These are phyloP conservation scores for Spatholobus suberectus DNA, from an alignment of 306 rosid species.

Conservation along the genomic window DNA sequence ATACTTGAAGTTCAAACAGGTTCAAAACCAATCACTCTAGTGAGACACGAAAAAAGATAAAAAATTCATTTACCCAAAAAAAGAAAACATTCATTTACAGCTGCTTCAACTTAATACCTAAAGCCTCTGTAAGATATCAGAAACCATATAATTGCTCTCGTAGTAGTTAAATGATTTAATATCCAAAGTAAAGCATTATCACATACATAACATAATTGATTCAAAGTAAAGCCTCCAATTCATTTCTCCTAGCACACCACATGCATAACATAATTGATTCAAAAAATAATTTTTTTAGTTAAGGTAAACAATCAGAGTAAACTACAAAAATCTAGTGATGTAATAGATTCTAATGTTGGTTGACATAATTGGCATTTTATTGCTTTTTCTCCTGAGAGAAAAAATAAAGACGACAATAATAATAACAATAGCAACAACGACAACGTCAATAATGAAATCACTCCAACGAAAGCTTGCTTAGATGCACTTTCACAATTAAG, in stretches of 20 bases:
- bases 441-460: neutral
- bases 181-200: conserved; percentile 28
- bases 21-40: neutral
- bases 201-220: conserved; percentile 14
- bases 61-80: neutral
- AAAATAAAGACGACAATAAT: neutral
- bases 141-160: conserved; percentile 12
- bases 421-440: neutral
- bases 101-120: conserved; percentile 22
- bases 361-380: conserved; percentile 17
- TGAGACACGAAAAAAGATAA: neutral
- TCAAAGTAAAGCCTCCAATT: neutral
- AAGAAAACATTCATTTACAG: neutral
- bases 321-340: neutral
- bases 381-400: neutral
- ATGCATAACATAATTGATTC: neutral
- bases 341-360: neutral
- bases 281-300: neutral
- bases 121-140: conserved; percentile 1
- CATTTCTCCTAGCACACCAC: conserved; percentile 2
- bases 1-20: neutral
- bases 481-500: conserved; percentile 51
- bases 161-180: conserved; percentile 1
- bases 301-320: conserved; percentile 26
- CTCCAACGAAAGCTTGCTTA: conserved; percentile 24